Conservation (phyloP, 495 filamentous ascomycete species). For the Podospora australis region DNA sequence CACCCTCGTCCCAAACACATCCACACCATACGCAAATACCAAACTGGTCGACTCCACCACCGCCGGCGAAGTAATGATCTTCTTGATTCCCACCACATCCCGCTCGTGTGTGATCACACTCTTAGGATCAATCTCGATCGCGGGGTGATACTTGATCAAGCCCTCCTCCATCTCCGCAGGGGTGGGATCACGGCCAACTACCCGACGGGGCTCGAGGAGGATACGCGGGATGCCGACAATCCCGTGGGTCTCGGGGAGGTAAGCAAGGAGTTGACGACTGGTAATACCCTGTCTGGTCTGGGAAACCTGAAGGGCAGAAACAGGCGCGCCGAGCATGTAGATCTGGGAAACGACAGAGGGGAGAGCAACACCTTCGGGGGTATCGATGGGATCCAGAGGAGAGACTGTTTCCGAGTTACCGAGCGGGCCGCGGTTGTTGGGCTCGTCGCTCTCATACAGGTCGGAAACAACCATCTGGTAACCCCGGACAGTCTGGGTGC, state of each 20-base stretch:
- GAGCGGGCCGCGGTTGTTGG: conserved; percentile 82
- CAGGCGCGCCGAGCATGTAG: conserved; percentile 68
- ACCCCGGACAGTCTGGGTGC: conserved; percentile 58
- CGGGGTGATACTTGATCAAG: conserved; percentile 64
- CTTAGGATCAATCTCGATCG: conserved; percentile 77
- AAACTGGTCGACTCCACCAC: conserved; percentile 90
- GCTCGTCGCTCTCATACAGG: conserved; percentile 74
- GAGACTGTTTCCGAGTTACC: conserved; percentile 65
- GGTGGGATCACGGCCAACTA: conserved; percentile 76
- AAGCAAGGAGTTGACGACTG: conserved; percentile 70
- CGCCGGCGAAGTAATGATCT: conserved; percentile 66
- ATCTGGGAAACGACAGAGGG: conserved; percentile 74
- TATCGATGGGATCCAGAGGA: conserved; percentile 50
- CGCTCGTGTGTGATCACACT: conserved; percentile 76
- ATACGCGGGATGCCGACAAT: conserved; percentile 73
- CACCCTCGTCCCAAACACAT: conserved; percentile 81
- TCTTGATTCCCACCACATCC: conserved; percentile 68
- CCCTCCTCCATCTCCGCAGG: conserved; percentile 77
- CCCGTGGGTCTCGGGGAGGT: conserved; percentile 60
- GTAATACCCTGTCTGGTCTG: conserved; percentile 92
- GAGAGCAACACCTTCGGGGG: conserved; percentile 32
- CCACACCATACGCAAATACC: conserved; percentile 81
- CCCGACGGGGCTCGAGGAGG: conserved; percentile 80
- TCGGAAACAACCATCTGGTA: conserved; percentile 86
- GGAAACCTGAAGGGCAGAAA: conserved; percentile 75